Percentiles rank a stretch among this genome's conserved stretches.
Evolutionary conservation across 148 eudicot genomes (phyloP).

Genomic region (Polygonum aviculare): DNA sequence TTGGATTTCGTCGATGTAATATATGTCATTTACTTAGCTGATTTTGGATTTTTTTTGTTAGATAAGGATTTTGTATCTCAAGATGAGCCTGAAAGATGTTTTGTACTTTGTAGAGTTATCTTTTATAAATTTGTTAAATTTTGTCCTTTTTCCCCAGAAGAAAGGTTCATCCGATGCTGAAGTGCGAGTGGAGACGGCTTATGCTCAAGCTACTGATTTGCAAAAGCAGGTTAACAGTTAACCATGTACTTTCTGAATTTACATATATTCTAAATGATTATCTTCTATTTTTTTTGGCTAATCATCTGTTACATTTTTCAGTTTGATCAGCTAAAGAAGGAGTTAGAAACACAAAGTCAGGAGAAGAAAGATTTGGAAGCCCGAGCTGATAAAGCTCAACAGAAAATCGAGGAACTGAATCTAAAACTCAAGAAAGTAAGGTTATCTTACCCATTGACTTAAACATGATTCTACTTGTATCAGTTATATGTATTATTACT

Average conservation of each 20-base stretch:
- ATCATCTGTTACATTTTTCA: slow-evolving; percentile 14
- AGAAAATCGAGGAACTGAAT: slow-evolving; percentile 38
- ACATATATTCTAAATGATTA: background rate
- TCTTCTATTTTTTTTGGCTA: background rate
- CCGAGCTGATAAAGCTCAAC: slow-evolving; percentile 39
- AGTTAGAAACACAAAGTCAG: slow-evolving; percentile 40
- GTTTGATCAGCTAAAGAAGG: slow-evolving; percentile 58
- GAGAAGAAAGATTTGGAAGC: slow-evolving; percentile 46
- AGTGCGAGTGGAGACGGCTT: slow-evolving; percentile 46
- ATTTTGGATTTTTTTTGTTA: background rate
- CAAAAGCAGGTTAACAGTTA: slow-evolving; percentile 57
- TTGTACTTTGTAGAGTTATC: background rate
- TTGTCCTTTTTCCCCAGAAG: slow-evolving; percentile 24
- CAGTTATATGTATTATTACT: background rate
- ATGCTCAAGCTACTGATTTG: slow-evolving; percentile 47
- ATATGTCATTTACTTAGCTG: background rate
- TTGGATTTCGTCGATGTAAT: background rate
- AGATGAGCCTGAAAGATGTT: background rate
- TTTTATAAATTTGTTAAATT: background rate
- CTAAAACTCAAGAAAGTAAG: slow-evolving; percentile 53
- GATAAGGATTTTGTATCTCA: background rate
- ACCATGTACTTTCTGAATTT: background rate
- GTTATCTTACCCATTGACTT: background rate
- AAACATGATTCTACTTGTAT: background rate
- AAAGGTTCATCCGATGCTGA: slow-evolving; percentile 57